Evolutionary conservation across 2,329 filamentous ascomycete species (phyloP).

Genomic region (Pezicula carpinea): DNA sequence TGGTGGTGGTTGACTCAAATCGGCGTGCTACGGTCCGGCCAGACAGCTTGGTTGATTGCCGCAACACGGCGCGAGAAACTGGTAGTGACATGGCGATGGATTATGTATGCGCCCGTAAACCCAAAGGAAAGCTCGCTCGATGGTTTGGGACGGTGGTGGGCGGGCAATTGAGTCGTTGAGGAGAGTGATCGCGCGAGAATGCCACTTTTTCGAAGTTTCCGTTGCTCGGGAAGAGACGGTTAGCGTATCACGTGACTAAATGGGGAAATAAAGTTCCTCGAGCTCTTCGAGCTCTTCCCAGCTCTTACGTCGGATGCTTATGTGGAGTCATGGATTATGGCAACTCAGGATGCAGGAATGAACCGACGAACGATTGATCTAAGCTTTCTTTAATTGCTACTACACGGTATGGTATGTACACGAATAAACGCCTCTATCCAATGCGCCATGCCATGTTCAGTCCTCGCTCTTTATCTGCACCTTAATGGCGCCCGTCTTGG

Average conservation of each 20-base stretch:
- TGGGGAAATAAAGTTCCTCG: constrained; percentile 5
- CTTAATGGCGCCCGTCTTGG: constrained; percentile 94
- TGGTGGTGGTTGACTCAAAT: constrained; percentile 54
- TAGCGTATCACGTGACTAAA: background rate
- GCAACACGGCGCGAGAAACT: constrained; percentile 25
- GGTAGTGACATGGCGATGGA: constrained; percentile 25
- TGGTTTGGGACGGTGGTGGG: constrained; percentile 14
- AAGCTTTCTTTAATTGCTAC: background rate
- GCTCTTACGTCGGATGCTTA: background rate
- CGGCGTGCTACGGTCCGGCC: constrained; percentile 37
- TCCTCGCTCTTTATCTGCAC: constrained; percentile 77
- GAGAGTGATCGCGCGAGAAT: constrained; percentile 16
- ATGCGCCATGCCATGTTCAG: constrained; percentile 8
- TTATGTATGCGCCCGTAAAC: constrained; percentile 14
- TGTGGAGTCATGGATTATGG: background rate
- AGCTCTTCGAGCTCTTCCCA: constrained; percentile 4
- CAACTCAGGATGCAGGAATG: background rate
- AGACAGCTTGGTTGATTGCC: constrained; percentile 25
- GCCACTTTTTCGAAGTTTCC: constrained; percentile 15
- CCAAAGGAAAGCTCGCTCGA: constrained; percentile 13
- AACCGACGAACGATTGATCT: background rate
- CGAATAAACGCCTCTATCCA: background rate
- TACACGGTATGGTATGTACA: background rate
- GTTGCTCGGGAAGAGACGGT: constrained; percentile 15
- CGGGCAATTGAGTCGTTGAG: constrained; percentile 22